Conservation (phyloP, 805 yeast species). For the Schwanniomyces occidentalis region DNA sequence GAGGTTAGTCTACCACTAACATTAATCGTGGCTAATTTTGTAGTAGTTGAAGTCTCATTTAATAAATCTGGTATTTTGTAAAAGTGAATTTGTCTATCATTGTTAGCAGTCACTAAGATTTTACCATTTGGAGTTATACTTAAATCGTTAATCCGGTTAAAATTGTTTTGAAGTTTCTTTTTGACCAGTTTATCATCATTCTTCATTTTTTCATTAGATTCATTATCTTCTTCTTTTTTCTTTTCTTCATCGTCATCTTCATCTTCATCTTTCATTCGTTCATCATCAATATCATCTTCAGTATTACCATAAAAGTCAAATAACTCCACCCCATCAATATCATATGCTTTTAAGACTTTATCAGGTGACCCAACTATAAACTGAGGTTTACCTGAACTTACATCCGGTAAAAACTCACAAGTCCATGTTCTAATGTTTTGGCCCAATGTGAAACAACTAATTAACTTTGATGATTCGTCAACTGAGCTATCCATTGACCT, state of each 20-base stretch:
- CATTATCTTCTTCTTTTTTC: conserved; percentile 5
- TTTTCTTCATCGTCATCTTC: conserved; percentile 12
- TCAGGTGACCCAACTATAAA: conserved; percentile 81
- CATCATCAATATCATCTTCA: conserved; percentile 22
- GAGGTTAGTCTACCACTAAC: conserved; percentile 65
- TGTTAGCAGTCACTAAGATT: conserved; percentile 61
- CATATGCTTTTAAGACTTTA: conserved; percentile 47
- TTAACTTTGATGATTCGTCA: conserved; percentile 18
- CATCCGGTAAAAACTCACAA: conserved; percentile 67
- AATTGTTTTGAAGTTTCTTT: conserved; percentile 21
- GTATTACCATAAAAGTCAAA: conserved; percentile 43
- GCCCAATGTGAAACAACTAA: conserved; percentile 41
- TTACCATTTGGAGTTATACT: conserved; percentile 66
- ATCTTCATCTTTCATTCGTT: conserved; percentile 12
- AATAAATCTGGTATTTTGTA: conserved; percentile 49
- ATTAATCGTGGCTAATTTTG: conserved; percentile 46
- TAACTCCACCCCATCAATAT: conserved; percentile 39
- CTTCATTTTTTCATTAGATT: conserved; percentile 3
- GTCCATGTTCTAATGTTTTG: conserved; percentile 41
- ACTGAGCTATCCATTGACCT: conserved; percentile 22
- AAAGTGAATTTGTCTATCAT: conserved; percentile 60
- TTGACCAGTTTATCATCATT: conserved; percentile 3
- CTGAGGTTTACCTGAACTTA: conserved; percentile 27
- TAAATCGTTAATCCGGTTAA: conserved; percentile 63
- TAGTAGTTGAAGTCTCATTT: conserved; percentile 31